Evolutionary conservation across 352 stramenopile species (phyloP).

Genomic region (Phytophthora aleatoria): DNA sequence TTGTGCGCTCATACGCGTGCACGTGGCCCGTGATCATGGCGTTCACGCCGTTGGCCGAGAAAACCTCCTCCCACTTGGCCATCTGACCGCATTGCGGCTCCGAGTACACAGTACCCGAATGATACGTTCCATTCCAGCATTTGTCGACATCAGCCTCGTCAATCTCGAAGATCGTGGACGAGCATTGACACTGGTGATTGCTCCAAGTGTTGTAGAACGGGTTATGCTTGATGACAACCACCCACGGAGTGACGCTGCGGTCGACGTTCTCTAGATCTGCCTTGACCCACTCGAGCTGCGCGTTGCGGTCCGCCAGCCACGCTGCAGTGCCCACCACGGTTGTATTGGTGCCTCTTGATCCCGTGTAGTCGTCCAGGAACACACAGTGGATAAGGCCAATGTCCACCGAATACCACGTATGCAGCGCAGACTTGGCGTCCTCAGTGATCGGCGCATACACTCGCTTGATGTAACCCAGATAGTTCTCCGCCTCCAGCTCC

Average conservation of each 20-base stretch:
- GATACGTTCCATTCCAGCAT: slow-evolving; percentile 57
- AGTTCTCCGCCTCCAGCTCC: slow-evolving; percentile 41
- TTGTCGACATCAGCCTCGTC: slow-evolving; percentile 35
- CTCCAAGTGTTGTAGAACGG: slow-evolving; percentile 71
- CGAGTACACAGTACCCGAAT: slow-evolving; percentile 35
- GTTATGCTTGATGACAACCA: slow-evolving; percentile 80
- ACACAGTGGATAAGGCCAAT: slow-evolving; percentile 61
- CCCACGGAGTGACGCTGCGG: slow-evolving; percentile 74
- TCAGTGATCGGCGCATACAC: slow-evolving; percentile 58
- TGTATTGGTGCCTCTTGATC: slow-evolving; percentile 37
- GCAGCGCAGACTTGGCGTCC: slow-evolving; percentile 33
- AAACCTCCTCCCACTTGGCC: slow-evolving; percentile 48
- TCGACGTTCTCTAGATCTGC: slow-evolving; percentile 66
- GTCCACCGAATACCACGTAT: slow-evolving; percentile 60
- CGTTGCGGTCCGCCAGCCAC: slow-evolving; percentile 43
- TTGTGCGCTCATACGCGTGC: slow-evolving; percentile 53
- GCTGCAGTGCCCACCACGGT: slow-evolving; percentile 45
- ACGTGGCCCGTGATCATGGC: slow-evolving; percentile 55
- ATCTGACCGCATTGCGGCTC: slow-evolving; percentile 57
- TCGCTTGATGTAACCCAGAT: slow-evolving; percentile 50
- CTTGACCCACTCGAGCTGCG: slow-evolving; percentile 63
- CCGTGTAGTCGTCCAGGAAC: slow-evolving; percentile 71
- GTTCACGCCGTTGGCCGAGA: slow-evolving; percentile 46
- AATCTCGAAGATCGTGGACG: slow-evolving; percentile 46
- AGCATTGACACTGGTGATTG: slow-evolving; percentile 61